These are phyloP conservation scores for Kurtzmaniella quercitrusa DNA, from an alignment of 1,139 yeast genomes.

Conservation along the genomic window DNA sequence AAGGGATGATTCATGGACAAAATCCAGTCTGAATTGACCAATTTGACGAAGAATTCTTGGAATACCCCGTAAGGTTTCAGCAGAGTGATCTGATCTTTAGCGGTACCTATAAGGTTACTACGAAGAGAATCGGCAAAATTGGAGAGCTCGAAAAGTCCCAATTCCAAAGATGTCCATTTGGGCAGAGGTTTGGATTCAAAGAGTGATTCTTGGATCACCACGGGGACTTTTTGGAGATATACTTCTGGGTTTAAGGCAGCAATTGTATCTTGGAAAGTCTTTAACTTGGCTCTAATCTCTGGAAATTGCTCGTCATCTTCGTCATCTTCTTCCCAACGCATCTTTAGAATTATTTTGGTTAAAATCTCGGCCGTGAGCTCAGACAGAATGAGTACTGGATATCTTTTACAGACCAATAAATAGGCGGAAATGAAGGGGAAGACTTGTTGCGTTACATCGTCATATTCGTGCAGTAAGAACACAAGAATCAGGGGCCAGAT, in stretches of 20 bases:
- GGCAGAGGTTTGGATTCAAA: conserved; percentile 22
- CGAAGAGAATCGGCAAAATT: conserved; percentile 77
- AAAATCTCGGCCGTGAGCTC: conserved; percentile 62
- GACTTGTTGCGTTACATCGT: conserved; percentile 80
- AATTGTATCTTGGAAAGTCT: conserved; percentile 79
- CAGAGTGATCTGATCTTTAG: conserved; percentile 56
- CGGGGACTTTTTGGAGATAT: conserved; percentile 65
- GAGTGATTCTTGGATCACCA: conserved; percentile 59
- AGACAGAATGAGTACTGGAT: conserved; percentile 26
- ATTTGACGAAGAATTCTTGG: conserved; percentile 59
- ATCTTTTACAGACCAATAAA: conserved; percentile 65
- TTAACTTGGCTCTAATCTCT: conserved; percentile 71
- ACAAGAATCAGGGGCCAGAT: conserved; percentile 72
- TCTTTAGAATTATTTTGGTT: conserved; percentile 67
- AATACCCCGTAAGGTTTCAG: conserved; percentile 61
- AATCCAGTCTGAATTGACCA: conserved; percentile 55
- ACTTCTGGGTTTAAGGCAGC: conserved; percentile 72
- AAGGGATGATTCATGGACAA: conserved; percentile 64
- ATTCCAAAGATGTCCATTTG: conserved; percentile 80
- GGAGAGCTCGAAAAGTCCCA: conserved; percentile 78
- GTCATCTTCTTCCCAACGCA: conserved; percentile 71
- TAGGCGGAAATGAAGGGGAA: conserved; percentile 78
- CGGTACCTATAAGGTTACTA: conserved; percentile 65
- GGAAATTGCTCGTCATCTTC: conserved; percentile 70
- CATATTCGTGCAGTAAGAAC: conserved; percentile 77